phyloP scores from a whole-genome alignment of 208 protist species.

The Balamuthia mandrillaris region DNA sequence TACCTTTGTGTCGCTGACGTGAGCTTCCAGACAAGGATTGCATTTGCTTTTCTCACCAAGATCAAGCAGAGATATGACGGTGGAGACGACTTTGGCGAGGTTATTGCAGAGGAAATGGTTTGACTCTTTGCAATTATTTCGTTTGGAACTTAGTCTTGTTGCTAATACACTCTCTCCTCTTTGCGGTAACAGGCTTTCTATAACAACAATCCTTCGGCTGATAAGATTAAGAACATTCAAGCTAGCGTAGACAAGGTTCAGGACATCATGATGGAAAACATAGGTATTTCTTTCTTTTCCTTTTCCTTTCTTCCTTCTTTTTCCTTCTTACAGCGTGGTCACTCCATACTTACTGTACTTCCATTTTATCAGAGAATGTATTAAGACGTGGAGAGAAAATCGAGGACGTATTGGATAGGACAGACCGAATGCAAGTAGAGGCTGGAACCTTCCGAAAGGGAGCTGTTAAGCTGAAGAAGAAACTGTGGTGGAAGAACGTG shows the following conservation, averaged over 20 bases:
- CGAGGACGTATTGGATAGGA: constrained; percentile 3
- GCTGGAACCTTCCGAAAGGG: background rate
- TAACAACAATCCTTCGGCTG: constrained; percentile 14
- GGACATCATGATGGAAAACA: constrained; percentile 40
- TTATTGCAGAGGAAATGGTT: constrained; percentile 18
- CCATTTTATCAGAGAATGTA: constrained; percentile 30
- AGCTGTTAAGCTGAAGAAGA: background rate
- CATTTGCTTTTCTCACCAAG: constrained; percentile 16
- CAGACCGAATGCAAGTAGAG: background rate
- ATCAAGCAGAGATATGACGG: constrained; percentile 13
- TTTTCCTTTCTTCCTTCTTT: no score
- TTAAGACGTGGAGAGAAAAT: background rate
- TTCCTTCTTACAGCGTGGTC: background rate
- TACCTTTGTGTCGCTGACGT: constrained; percentile 14
- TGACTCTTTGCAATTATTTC: no score
- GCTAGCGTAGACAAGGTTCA: background rate
- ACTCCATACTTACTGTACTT: no score
- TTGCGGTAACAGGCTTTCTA: background rate
- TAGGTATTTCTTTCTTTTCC: background rate
- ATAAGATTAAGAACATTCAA: constrained; percentile 27
- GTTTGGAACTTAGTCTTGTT: background rate
- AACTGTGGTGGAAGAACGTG: constrained; percentile 13
- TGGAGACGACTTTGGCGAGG: constrained; percentile 1
- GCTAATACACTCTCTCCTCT: no score
- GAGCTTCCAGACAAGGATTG: background rate